A percentile compares a stretch with the other conserved stretches of the same genome.
Evolutionary conservation across 2,329 filamentous ascomycete species (phyloP).

Genomic region (Graphiopsis chlorocephala): DNA sequence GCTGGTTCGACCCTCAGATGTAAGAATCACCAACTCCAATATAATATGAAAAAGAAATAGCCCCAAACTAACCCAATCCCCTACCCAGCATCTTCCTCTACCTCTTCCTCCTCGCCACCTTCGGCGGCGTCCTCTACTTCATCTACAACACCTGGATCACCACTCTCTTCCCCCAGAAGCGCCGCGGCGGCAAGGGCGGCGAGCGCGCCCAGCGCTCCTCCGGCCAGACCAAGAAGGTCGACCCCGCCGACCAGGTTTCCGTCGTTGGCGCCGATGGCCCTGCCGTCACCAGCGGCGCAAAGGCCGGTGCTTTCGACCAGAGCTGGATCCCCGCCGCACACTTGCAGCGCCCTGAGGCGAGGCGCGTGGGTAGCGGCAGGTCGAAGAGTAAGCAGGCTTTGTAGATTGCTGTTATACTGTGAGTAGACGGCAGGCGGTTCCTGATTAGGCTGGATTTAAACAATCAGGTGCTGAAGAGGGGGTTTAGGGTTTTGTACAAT

Average conservation of each 20-base stretch:
- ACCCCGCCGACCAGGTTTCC: conserved; percentile 56
- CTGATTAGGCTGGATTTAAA: background rate
- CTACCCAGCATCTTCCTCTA: conserved; percentile 89
- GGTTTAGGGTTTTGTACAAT: background rate
- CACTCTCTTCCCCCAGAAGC: conserved; percentile 86
- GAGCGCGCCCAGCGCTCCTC: conserved; percentile 64
- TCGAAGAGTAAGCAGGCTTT: conserved; percentile 38
- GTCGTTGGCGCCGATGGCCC: conserved; percentile 70
- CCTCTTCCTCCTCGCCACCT: conserved; percentile 76
- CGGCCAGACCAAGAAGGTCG: conserved; percentile 66
- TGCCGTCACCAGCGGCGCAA: conserved; percentile 65
- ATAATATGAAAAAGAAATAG: background rate
- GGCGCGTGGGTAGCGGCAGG: conserved; percentile 55
- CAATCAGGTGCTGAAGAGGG: background rate
- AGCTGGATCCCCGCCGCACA: conserved; percentile 92
- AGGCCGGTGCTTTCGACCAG: conserved; percentile 69
- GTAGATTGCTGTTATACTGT: background rate
- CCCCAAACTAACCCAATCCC: background rate
- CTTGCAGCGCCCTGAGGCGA: conserved; percentile 76
- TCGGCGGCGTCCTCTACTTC: conserved; percentile 83
- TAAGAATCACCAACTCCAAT: conserved; percentile 50
- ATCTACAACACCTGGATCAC: conserved; percentile 99
- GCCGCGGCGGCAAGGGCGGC: conserved; percentile 56
- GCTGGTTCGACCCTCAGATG: conserved; percentile 94
- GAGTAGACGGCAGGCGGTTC: background rate